A percentile compares a stretch with the other conserved stretches of the same genome.
These are phyloP conservation scores for Nigrospora oryzae DNA, from an alignment of 2,329 filamentous ascomycete species.

Conservation along the genomic window DNA sequence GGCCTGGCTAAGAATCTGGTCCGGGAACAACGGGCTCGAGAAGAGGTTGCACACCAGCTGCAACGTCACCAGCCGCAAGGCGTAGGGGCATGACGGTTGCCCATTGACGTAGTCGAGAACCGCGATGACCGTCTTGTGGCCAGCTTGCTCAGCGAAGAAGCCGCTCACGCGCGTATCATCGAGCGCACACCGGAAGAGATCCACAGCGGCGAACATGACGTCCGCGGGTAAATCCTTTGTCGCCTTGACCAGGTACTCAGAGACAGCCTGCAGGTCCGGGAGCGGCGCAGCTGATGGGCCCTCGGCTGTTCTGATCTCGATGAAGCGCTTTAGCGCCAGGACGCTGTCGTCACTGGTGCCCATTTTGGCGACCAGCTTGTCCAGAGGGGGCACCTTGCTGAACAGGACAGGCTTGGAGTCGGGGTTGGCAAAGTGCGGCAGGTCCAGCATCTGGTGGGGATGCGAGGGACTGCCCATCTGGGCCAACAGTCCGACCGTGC, in stretches of 20 bases:
- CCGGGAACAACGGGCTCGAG: constrained; percentile 61
- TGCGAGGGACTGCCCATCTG: constrained; percentile 70
- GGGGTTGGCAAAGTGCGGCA: constrained; percentile 61
- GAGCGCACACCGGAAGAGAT: constrained; percentile 72
- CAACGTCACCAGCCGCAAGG: constrained; percentile 72
- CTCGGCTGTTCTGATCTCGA: constrained; percentile 50
- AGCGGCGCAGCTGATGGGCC: constrained; percentile 59
- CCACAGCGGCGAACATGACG: constrained; percentile 71
- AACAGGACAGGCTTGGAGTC: constrained; percentile 63
- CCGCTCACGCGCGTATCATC: constrained; percentile 71
- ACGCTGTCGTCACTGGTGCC: constrained; percentile 58
- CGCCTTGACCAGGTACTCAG: constrained; percentile 48
- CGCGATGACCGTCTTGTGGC: constrained; percentile 52
- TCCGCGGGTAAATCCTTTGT: constrained; percentile 51
- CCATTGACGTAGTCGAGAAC: constrained; percentile 53
- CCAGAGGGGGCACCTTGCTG: constrained; percentile 70
- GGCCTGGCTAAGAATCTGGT: constrained; percentile 47
- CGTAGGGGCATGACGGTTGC: constrained; percentile 60
- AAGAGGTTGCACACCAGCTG: constrained; percentile 85
- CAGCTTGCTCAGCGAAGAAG: constrained; percentile 70
- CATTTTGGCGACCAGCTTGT: constrained; percentile 75
- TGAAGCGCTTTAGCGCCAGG: constrained; percentile 58
- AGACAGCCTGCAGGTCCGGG: constrained; percentile 61
- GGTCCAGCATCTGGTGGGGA: constrained; percentile 60
- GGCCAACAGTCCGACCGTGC: constrained; percentile 65